Base-by-base conservation (phyloP, 768 basidiomycete genomes). In the Agrocybe pediades region DNA sequence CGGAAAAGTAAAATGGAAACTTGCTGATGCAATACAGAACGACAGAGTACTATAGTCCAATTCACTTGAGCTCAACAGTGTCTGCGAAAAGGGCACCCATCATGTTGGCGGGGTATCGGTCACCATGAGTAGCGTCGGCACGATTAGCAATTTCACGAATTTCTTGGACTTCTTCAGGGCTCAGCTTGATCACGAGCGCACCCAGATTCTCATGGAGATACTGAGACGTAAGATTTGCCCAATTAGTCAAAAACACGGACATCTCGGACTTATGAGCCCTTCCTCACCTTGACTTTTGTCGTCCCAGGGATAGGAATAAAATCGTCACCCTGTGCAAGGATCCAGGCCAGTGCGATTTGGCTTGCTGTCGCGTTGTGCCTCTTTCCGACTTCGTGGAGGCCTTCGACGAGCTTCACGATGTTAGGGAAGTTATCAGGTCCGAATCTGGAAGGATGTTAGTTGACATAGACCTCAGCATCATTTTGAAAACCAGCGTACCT, bases 271-370 rank as follows among this genome's bases (percentile, higher is more conserved):
- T 3, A 13, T 15, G n/a, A 36, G n/a, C n/a, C n/a, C n/a, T n/a
- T n/a, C n/a, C 33, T 13, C 11, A 36, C 33, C 33, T 36, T 13
- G 33, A 36, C 33, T 36, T 36, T 36, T n/a, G 11, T 15, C 2
- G 15, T 78, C 6, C 76, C 78, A 1, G 79, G 78, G 54, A 81
- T 77, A 9, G 77, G 72, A 55, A 79, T 71, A 51, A 81, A 51
- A 51, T 77, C 73, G 16, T 69, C 62, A 15, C 76, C 75, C 62
- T 80, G 76, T 0, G 72, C 72, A 26, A 80, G 70, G 11, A 80
- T 56, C 77, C 75, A 80, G 1, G 77, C 79, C 15, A 83, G 70
- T 3, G 74, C 55, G 23, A 79, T 65, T 61, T 82, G 80, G 2
- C 76, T 74, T 2, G 73, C 64, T 5, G 78, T 75, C 2, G 72